A percentile compares a stretch with the other conserved stretches of the same genome.
Conservation (phyloP, 768 basidiomycete genomes). For the Clitopilus passeckerianus region DNA sequence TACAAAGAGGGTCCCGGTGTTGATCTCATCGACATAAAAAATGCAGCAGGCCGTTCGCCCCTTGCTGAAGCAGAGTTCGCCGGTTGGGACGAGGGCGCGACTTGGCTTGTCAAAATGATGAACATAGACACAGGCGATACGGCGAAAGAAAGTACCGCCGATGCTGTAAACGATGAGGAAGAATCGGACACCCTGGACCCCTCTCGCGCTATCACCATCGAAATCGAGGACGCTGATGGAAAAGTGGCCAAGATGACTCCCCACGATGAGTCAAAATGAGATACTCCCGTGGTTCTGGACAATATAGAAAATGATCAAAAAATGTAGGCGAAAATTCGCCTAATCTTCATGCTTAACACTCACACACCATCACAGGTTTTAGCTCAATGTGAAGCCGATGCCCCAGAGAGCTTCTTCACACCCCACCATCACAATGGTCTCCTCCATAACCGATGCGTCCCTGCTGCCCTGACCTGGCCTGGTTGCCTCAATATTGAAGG, state of each 20-base stretch:
- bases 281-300: background rate
- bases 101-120: constrained; percentile 81
- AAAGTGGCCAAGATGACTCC: constrained; percentile 62
- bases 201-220: constrained; percentile 51
- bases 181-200: constrained; percentile 29
- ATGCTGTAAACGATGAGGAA: constrained; percentile 17
- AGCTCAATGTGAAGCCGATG: background rate
- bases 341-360: background rate
- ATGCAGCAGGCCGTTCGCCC: constrained; percentile 67
- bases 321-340: background rate
- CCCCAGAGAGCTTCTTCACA: background rate
- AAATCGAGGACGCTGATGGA: constrained; percentile 71
- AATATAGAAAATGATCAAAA: background rate
- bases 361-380: background rate
- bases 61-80: constrained; percentile 76
- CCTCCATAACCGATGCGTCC: background rate
- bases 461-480: background rate
- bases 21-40: constrained; percentile 73
- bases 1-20: constrained; percentile 55
- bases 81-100: constrained; percentile 81
- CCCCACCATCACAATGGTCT: background rate
- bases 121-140: constrained; percentile 48
- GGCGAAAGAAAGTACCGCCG: constrained; percentile 18
- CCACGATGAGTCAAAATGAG: constrained; percentile 16
- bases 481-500: background rate